A percentile compares a stretch with the other conserved stretches of the same genome.
Evolutionary conservation across 495 filamentous ascomycete species (phyloP).

Genomic region (Melanomma pulvis-pyrius): DNA sequence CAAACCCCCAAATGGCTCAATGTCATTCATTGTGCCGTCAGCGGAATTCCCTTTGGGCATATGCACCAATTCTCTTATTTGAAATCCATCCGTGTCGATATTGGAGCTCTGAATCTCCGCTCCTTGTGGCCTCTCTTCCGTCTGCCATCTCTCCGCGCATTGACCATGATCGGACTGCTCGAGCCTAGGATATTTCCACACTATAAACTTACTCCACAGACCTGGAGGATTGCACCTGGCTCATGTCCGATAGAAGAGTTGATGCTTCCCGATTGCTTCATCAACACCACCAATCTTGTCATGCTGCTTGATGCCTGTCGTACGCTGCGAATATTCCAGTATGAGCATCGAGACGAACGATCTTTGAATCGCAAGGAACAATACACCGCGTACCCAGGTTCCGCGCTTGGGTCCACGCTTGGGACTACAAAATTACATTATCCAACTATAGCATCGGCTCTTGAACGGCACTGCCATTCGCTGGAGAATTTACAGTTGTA

Average conservation of each 20-base stretch:
- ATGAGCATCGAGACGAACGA: neutral
- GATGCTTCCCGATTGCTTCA: neutral
- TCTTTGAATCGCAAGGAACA: too few species aligned
- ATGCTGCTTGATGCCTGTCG: constrained; percentile 1
- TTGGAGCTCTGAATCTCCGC: neutral
- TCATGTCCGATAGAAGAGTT: neutral
- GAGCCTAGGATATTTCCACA: neutral
- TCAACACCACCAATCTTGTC: neutral
- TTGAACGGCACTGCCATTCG: neutral
- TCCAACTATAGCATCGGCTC: neutral
- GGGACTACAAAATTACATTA: neutral
- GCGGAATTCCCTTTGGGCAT: constrained; percentile 5
- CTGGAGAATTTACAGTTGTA: neutral
- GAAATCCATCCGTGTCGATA: neutral
- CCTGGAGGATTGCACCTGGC: neutral
- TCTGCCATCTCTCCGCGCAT: constrained; percentile 3
- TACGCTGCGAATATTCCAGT: neutral
- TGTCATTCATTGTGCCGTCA: constrained; percentile 1
- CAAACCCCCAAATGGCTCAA: constrained; percentile 12
- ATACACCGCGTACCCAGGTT: too few species aligned
- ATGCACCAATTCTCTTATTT: constrained; percentile 6
- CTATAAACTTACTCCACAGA: neutral
- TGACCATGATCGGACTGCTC: constrained; percentile 1
- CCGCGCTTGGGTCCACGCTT: too few species aligned
- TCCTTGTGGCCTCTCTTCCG: constrained; percentile 6